Evolutionary conservation across 1,284 basidiomycete species (phyloP), one percentile per base, ranked within the genome.

Genomic region (Bondarzewia mesenterica): DNA sequence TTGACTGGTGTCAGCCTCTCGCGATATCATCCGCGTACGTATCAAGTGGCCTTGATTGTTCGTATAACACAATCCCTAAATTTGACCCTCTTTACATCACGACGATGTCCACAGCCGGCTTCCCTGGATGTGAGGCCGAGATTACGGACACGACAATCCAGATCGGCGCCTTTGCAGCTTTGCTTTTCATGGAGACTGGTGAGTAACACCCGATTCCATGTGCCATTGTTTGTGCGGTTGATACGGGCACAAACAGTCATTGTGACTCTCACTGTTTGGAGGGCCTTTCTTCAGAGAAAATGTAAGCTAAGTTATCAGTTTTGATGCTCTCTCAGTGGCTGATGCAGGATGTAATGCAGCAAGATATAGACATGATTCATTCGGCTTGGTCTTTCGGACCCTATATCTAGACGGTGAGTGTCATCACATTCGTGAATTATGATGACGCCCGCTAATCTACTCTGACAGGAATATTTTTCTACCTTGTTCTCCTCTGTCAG

Each of bases 171-270:
- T 45, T 45, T 27, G 44, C 32, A 27, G 18, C 27, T 36, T 36
- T 45, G 44, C 44, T 45, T 20, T 15, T 18, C 18, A 45, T 45
- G 44, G 44, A 45, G 22, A 36, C 44, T 15, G 26, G 44, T 45
- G 15, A 25, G 44, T 45, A n/a, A 27, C 12, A 45, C 15, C 20
- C n/a, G 5, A 2, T 32, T 32, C 29, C n/a, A n/a, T 12, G 5
- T 4, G n/a, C n/a, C 5, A 32, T n/a, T 32, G 5, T 4, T 3
- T 7, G 12, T 32, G 10, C 29, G 15, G 18, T 22, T n/a, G 3
- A 6, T 18, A 5, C 23, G 15, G n/a, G 7, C 4, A 7, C 42
- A 10, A 5, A 20, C 18, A 45, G 16, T 45, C n/a, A 45, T 36
- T 15, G 14, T 18, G 6, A 10, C 6, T 35, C 25, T 35, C 44